phyloP scores from a whole-genome alignment of 805 yeast genomes.

The Spencermartinsiella europaea region DNA sequence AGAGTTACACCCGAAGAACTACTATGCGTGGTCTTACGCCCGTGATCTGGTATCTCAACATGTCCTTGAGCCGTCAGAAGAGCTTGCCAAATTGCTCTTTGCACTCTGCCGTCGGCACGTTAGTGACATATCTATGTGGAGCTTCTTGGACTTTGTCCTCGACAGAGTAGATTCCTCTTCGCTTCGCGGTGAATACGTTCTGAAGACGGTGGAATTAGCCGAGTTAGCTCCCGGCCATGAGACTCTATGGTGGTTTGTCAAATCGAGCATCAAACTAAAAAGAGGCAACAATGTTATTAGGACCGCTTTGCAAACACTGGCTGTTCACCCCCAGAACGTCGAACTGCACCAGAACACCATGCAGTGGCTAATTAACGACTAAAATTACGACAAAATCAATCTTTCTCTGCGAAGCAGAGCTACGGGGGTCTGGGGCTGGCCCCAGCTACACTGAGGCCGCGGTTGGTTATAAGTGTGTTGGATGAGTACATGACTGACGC shows the following conservation, averaged over 20 bases:
- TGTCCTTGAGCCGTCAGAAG: slow-evolving; percentile 3
- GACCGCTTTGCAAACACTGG: too few relatives aligned
- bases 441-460: too few relatives aligned
- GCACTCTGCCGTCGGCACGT: slow-evolving; percentile 21
- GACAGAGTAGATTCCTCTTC: not conserved
- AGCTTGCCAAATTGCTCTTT: slow-evolving; percentile 16
- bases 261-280: not conserved
- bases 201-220: slow-evolving; percentile 1
- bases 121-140: slow-evolving; percentile 33
- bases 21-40: slow-evolving; percentile 44
- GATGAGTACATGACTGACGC: too few relatives aligned
- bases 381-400: too few relatives aligned
- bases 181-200: not conserved
- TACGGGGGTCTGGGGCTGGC: too few relatives aligned
- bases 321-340: too few relatives aligned
- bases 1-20: slow-evolving; percentile 40
- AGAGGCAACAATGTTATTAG: too few relatives aligned
- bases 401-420: too few relatives aligned
- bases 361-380: too few relatives aligned
- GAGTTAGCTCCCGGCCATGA: slow-evolving; percentile 20
- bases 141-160: slow-evolving; percentile 22
- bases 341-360: too few relatives aligned
- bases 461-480: too few relatives aligned
- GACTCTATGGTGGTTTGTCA: slow-evolving; percentile 20
- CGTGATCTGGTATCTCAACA: slow-evolving; percentile 26